These are phyloP conservation scores for Phytophthora hibernalis DNA, from an alignment of 352 stramenopile species.

Conservation along the genomic window DNA sequence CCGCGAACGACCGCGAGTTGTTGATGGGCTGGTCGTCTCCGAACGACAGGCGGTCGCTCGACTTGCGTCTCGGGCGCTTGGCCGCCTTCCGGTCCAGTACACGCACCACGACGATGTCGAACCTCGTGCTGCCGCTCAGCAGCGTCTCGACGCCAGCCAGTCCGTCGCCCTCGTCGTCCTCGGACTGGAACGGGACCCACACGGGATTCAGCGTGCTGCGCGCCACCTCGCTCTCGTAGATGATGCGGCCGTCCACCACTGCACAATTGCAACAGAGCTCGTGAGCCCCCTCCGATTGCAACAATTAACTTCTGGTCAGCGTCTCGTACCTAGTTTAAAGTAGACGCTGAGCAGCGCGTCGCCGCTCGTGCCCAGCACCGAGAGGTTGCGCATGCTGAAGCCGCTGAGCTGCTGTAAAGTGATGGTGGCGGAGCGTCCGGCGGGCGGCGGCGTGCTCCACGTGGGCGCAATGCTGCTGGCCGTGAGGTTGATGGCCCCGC, in stretches of 20 bases:
- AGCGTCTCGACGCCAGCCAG: constrained; percentile 44
- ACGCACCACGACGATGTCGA: constrained; percentile 74
- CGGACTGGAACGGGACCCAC: constrained; percentile 80
- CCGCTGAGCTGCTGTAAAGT: constrained; percentile 79
- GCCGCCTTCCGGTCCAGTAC: constrained; percentile 55
- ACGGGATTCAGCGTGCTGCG: constrained; percentile 79
- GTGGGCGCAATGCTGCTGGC: constrained; percentile 32
- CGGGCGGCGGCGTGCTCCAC: constrained; percentile 33
- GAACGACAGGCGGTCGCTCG: constrained; percentile 45
- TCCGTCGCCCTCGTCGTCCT: constrained; percentile 41
- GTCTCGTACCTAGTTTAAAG: constrained; percentile 69
- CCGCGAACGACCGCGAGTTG: constrained; percentile 52
- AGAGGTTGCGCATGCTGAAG: constrained; percentile 84
- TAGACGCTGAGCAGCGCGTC: constrained; percentile 74
- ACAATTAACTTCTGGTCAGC: not conserved
- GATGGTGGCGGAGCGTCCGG: constrained; percentile 41
- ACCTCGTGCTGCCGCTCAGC: constrained; percentile 58
- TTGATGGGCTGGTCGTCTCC: constrained; percentile 53
- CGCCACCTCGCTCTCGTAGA: constrained; percentile 82
- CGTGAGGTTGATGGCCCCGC: constrained; percentile 43
- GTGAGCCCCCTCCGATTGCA: not conserved
- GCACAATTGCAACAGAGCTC: not conserved
- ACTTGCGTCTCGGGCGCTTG: constrained; percentile 59
- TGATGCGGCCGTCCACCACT: constrained; percentile 72
- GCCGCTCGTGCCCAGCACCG: constrained; percentile 49